Base-by-base conservation (phyloP, 139 green algal genomes). In the Coccomyxa sp. region DNA sequence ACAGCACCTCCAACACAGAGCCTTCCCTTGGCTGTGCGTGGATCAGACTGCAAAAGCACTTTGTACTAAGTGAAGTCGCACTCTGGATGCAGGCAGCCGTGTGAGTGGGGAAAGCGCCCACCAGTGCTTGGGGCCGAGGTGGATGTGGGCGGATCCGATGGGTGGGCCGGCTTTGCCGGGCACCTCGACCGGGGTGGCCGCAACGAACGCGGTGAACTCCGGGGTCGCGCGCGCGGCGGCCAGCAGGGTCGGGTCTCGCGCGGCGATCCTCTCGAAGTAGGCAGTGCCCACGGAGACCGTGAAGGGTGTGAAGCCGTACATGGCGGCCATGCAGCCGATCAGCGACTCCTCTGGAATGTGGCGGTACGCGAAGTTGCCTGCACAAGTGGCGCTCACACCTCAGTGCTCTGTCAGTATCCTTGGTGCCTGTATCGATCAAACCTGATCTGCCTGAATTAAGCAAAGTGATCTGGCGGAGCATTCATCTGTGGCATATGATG, bases 201-300 rank as follows among this genome's bases (percentile, higher is more conserved):
- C 57, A 58, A 85, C 58, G 76, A 82, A 81, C 18, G 58, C 51
- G 76, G 74, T 32, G 38, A 85, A 85, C 13, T 85, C 75, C 23
- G 76, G 58, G 31, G 58, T 82, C 0, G 32, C 12, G 10, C 68
- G 58, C 21, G 75, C 76, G 28, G 71, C 30, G 31, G 68, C 17
- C 74, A 80, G 60, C 58, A 85, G 79, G 13, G 76, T 58, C 14
- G 79, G 67, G 82, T 85, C 79, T 32, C 28, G 45, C 18, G 82
- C 76, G 23, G 76, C 76, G n/a, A 85, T 27, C 13, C 82, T 76
- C 58, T 80, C 58, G 30, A 85, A 85, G 28, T 85, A 85, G 58
- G 76, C 67, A 60, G 82, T 85, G 32, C 82, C 82, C 58, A 85
- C 59, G 32, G 23, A 57, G 58, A 85, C 60, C 30, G 57, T 78